Base-by-base conservation (phyloP, 2,329 filamentous ascomycete genomes). In the Neopestalotiopsis sp. region DNA sequence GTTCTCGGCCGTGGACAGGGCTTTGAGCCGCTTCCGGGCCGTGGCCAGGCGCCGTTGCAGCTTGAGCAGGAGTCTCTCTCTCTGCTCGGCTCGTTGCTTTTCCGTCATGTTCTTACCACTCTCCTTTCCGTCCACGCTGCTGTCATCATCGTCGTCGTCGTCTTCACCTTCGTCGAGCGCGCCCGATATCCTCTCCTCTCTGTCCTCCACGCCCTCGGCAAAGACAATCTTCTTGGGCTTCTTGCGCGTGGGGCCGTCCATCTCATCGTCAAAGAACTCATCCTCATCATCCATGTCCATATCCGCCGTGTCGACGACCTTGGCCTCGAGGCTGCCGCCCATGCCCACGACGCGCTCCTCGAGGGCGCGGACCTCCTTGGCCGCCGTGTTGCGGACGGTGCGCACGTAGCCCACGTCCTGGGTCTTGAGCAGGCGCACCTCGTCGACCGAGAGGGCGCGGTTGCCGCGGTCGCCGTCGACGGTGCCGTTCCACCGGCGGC, bases 331-430 rank as follows among this genome's bases (percentile, higher is more conserved):
- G 30, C 71, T 75, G 3, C 75, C 75, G 10, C 79, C 81, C 5
- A 86, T 80, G 3, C 88, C 76, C 9, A 88, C 81, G 1, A 87
- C 81, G 69, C 85, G 82, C 78, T 88, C 83, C 79, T 90, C 85
- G 32, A 92, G 76, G 66, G 74, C 79, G 56, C 82, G 81, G 1
- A 90, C 85, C 72, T 92, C 88, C 75, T 90, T 90, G 69, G 81
- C 76, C 3, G 87, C 83, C 32, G 89, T 83, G 72, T 90, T 90
- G 68, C 87, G 82, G 83, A 89, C 87, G 28, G 89, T 90, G 70
- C 90, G 82, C 32, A 92, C 77, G 76, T 92, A 92, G 2, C 87
- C 89, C 38, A 90, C 78, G 74, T 92, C 90, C 79, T 92, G 90
- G 2, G 90, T 92, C 82, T 92, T 92, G 71, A 92, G 85, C 28